phyloP scores from a whole-genome alignment of 257 asterid species.

The Fraxinus quadrangulata region DNA sequence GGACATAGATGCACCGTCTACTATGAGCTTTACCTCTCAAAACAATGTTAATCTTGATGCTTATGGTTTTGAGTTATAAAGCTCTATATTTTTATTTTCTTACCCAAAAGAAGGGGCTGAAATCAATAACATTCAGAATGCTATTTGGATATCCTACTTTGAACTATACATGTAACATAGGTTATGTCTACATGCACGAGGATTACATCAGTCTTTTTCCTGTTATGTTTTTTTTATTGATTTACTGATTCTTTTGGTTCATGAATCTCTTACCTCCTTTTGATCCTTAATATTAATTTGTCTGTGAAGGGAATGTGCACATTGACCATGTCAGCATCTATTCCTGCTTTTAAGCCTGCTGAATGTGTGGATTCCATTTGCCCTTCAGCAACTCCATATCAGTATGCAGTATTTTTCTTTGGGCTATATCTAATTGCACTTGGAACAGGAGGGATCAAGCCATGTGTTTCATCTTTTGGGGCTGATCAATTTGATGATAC shows the following conservation, averaged over 20 bases:
- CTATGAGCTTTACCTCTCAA: not conserved
- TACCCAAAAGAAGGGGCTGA: not conserved
- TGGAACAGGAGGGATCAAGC: conserved; percentile 97
- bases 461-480: conserved; percentile 94
- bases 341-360: conserved; percentile 73
- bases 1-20: not conserved
- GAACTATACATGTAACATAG: not conserved
- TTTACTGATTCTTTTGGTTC: not conserved
- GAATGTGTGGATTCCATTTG: conserved; percentile 78
- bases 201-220: not conserved
- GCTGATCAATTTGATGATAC: conserved; percentile 98
- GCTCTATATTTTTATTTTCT: not conserved
- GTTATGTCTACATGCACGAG: not conserved
- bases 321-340: conserved; percentile 75
- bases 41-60: not conserved
- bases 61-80: not conserved
- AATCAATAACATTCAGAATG: not conserved
- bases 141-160: not conserved
- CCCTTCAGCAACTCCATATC: conserved; percentile 76
- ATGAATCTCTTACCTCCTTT: conserved; percentile 7
- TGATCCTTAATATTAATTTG: not conserved
- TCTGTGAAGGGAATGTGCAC: conserved; percentile 83
- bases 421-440: conserved; percentile 91
- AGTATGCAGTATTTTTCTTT: conserved; percentile 66
- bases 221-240: not conserved